Conservation (phyloP, 139 green algal species). For the Tetradesmus obliquus region DNA sequence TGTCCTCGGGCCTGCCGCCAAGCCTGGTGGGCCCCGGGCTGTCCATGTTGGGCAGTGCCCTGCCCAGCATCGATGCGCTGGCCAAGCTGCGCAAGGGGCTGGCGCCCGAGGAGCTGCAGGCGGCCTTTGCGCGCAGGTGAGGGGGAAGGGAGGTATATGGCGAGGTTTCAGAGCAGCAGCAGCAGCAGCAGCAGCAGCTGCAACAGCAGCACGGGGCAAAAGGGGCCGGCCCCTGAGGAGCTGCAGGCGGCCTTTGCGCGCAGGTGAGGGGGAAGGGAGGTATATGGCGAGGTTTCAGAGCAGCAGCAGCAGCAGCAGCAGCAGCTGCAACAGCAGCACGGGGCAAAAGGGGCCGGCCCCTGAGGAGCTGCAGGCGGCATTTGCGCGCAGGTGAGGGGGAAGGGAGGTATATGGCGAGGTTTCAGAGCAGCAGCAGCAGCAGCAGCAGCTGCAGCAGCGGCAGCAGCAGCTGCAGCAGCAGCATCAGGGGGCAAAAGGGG, state of each 20-base stretch:
- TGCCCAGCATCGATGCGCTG: not conserved
- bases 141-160: not conserved
- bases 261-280: not conserved
- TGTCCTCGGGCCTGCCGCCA: not conserved
- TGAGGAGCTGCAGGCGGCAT: slow-evolving; percentile 3
- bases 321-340: not conserved
- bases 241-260: slow-evolving; percentile 23
- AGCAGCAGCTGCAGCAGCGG: not conserved
- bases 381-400: not conserved
- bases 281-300: not conserved
- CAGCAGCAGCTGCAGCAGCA: not conserved
- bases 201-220: not conserved
- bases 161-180: not conserved
- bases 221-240: slow-evolving; percentile 3
- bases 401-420: too few relatives aligned
- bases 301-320: not conserved
- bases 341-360: not conserved
- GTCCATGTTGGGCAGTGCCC: not conserved
- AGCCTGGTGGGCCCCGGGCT: not conserved
- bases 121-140: slow-evolving; percentile 1
- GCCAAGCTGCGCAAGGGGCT: not conserved
- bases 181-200: not conserved
- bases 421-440: not conserved
- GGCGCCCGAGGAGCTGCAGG: slow-evolving; percentile 18
- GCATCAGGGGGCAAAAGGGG: not conserved